These are phyloP conservation scores for Tolypocladium ovalisporum DNA, from an alignment of 2,329 filamentous ascomycete species.

Conservation along the genomic window DNA sequence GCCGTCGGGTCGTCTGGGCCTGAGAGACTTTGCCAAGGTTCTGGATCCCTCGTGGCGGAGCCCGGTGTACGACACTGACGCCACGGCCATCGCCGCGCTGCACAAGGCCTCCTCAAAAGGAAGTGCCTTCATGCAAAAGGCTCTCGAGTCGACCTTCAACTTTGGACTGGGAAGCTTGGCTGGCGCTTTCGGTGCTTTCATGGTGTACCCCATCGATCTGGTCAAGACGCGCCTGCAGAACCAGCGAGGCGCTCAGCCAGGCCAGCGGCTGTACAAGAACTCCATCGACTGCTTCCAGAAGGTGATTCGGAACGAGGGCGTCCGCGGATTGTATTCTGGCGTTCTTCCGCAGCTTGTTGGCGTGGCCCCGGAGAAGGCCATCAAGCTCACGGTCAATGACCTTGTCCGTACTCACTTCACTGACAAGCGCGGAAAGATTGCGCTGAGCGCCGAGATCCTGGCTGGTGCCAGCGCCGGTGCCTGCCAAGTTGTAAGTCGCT, in stretches of 20 bases:
- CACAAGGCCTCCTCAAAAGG: slow-evolving; percentile 23
- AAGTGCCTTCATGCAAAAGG: slow-evolving; percentile 41
- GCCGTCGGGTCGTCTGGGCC: slow-evolving; percentile 70
- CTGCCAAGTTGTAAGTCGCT: slow-evolving; percentile 76
- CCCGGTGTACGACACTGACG: slow-evolving; percentile 40
- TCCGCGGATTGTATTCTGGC: slow-evolving; percentile 84
- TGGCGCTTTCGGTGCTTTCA: slow-evolving; percentile 95
- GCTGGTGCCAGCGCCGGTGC: slow-evolving; percentile 83
- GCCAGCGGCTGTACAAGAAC: slow-evolving; percentile 90
- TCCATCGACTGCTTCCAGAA: slow-evolving; percentile 92
- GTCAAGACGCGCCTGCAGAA: slow-evolving; percentile 99
- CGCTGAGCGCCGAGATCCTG: slow-evolving; percentile 60
- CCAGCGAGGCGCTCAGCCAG: slow-evolving; percentile 72
- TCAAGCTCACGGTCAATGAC: slow-evolving; percentile 98
- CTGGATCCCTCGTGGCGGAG: slow-evolving; percentile 86
- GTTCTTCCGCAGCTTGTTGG: slow-evolving; percentile 91
- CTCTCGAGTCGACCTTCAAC: slow-evolving; percentile 68
- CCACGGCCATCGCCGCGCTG: slow-evolving; percentile 19
- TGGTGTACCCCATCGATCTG: slow-evolving; percentile 98
- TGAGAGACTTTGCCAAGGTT: slow-evolving; percentile 86
- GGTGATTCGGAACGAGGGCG: slow-evolving; percentile 84
- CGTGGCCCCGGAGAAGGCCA: slow-evolving; percentile 98
- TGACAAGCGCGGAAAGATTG: slow-evolving; percentile 67
- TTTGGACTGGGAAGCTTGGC: slow-evolving; percentile 83
- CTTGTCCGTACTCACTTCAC: slow-evolving; percentile 69